Evolutionary conservation across 495 filamentous ascomycete species (phyloP).

Genomic region (Haplographium delicatum): DNA sequence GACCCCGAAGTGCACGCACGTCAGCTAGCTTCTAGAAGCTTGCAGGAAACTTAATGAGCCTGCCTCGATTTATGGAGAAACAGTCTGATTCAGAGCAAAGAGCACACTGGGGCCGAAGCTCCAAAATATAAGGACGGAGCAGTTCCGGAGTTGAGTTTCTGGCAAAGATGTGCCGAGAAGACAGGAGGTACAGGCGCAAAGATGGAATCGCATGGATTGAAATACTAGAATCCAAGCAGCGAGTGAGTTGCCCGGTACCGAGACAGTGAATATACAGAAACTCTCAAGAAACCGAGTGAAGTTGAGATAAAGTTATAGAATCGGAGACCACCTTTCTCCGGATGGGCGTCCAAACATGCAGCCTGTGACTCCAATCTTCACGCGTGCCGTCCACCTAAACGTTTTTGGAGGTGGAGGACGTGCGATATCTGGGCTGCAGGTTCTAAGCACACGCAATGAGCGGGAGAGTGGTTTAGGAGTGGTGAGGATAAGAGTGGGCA

Average conservation of each 20-base stretch:
- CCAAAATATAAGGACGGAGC: background rate
- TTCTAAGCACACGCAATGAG: too few relatives aligned
- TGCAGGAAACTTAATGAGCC: background rate
- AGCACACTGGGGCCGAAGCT: constrained; percentile 3
- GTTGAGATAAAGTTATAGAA: constrained; percentile 21
- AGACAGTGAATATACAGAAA: too few relatives aligned
- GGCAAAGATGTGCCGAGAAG: background rate
- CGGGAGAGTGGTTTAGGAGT: too few relatives aligned
- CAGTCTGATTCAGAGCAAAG: constrained; percentile 3
- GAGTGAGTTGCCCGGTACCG: too few relatives aligned
- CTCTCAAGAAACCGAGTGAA: constrained; percentile 12
- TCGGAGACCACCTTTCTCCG: constrained; percentile 3
- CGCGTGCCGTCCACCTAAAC: constrained; percentile 1
- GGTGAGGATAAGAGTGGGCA: too few relatives aligned
- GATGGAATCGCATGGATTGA: constrained; percentile 14
- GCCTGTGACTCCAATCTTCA: constrained; percentile 5
- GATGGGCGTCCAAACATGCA: background rate
- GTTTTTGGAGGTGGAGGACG: constrained; percentile 11
- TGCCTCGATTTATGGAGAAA: constrained; percentile 10
- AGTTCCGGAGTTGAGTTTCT: background rate
- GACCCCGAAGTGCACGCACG: background rate
- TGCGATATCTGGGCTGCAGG: constrained; percentile 5
- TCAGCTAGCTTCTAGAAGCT: constrained; percentile 13
- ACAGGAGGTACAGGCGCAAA: constrained; percentile 5
- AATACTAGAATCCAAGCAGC: constrained; percentile 4